These are phyloP conservation scores for Linderniella brevidens DNA, from an alignment of 257 asterid species.

Conservation along the genomic window DNA sequence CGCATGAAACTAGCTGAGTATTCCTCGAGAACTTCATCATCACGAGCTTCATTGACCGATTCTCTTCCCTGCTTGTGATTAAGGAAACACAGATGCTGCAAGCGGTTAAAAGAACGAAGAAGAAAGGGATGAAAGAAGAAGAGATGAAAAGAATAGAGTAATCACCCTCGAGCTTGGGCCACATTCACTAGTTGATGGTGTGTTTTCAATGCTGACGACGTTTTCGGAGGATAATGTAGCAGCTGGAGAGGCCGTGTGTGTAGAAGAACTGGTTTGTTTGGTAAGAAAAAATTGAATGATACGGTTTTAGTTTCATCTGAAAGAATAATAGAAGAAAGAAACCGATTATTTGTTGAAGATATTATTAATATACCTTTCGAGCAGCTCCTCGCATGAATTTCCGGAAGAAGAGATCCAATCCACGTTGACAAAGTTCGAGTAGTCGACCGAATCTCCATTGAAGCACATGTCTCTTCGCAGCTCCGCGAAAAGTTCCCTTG, in stretches of 20 bases:
- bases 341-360: background rate
- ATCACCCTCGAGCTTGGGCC: constrained; percentile 61
- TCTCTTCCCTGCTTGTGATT: no score
- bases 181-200: constrained; percentile 56
- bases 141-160: no score
- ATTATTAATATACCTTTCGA: constrained; percentile 49
- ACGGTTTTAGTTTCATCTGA: constrained; percentile 6
- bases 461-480: constrained; percentile 35
- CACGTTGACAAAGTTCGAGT: constrained; percentile 80
- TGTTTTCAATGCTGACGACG: constrained; percentile 31
- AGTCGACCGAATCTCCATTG: constrained; percentile 54
- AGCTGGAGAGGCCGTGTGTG: constrained; percentile 45
- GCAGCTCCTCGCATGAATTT: constrained; percentile 74
- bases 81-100: no score
- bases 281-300: constrained; percentile 10
- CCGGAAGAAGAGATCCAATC: constrained; percentile 95
- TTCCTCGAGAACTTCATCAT: constrained; percentile 49
- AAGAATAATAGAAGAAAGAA: background rate
- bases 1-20: constrained; percentile 75
- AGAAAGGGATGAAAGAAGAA: no score
- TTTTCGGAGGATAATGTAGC: constrained; percentile 56
- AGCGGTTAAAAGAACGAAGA: no score
- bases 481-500: constrained; percentile 43
- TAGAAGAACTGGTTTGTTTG: constrained; percentile 21
- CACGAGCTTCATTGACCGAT: constrained; percentile 17